These are phyloP conservation scores for Nemania sp. DNA, from an alignment of 2,329 filamentous ascomycete genomes.

Conservation along the genomic window DNA sequence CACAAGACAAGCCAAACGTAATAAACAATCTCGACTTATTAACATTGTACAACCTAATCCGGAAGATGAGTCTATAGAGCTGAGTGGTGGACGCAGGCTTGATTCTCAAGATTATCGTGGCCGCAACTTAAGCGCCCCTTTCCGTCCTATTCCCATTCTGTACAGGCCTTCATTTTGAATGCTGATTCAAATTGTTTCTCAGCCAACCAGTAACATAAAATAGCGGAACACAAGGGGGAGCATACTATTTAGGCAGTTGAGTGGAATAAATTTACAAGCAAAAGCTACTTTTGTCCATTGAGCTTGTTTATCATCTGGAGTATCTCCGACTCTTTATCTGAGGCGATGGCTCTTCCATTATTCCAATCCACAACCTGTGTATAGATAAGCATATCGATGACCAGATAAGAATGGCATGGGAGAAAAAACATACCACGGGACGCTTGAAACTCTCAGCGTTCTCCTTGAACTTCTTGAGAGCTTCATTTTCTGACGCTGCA, in stretches of 20 bases:
- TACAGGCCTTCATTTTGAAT: not conserved
- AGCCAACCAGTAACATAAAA: too few relatives aligned
- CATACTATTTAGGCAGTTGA: slow-evolving; percentile 2
- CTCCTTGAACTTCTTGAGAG: slow-evolving; percentile 76
- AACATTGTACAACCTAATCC: not conserved
- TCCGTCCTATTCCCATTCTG: not conserved
- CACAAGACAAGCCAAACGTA: too few relatives aligned
- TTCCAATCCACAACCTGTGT: slow-evolving; percentile 82
- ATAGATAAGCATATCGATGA: slow-evolving; percentile 8
- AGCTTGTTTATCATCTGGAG: slow-evolving; percentile 73
- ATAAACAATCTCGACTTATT: slow-evolving; percentile 20
- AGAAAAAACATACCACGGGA: slow-evolving; percentile 68
- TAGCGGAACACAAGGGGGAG: not conserved
- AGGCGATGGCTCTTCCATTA: slow-evolving; percentile 78
- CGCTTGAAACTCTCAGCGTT: slow-evolving; percentile 69
- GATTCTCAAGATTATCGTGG: not conserved
- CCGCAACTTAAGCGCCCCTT: not conserved
- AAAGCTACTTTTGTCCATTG: slow-evolving; percentile 40
- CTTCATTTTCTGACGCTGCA: slow-evolving; percentile 74
- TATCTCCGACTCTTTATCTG: slow-evolving; percentile 86
- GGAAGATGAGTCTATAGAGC: not conserved
- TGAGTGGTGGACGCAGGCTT: slow-evolving; percentile 2
- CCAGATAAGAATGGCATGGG: not conserved
- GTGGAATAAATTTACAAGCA: not conserved
- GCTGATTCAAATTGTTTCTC: too few relatives aligned